Evolutionary conservation across 805 yeast genomes (phyloP).

Genomic region (Lipomyces chichibuensis): DNA sequence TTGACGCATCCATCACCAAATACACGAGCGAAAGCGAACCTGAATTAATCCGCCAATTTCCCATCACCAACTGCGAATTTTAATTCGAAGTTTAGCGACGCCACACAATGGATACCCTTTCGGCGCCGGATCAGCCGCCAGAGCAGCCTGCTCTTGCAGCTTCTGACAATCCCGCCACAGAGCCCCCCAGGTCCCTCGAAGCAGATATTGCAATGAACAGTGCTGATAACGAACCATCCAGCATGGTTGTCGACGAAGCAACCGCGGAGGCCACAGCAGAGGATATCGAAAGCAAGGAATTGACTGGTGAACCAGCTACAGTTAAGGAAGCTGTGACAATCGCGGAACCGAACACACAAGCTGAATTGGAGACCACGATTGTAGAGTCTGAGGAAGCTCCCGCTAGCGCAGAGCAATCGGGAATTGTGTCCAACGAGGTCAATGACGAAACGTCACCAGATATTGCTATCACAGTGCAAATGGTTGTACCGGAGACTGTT

Average conservation of each 20-base stretch:
- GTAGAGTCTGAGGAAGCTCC: slow-evolving; percentile 12
- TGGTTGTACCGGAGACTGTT: background rate
- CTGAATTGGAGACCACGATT: background rate
- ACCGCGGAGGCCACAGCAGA: slow-evolving; percentile 4
- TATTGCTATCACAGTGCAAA: background rate
- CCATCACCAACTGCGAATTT: background rate
- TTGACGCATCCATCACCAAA: background rate
- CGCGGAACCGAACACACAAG: background rate
- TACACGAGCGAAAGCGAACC: background rate
- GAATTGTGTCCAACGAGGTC: background rate
- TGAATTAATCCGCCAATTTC: background rate
- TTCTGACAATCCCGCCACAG: slow-evolving; percentile 9
- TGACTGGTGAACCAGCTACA: background rate
- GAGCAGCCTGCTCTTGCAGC: slow-evolving; percentile 11
- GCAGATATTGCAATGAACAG: background rate
- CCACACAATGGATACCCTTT: background rate
- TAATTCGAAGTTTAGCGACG: background rate
- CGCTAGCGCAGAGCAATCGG: background rate
- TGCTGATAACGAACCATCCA: background rate
- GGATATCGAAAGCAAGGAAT: background rate
- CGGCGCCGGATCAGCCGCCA: slow-evolving; percentile 7
- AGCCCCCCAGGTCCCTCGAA: background rate
- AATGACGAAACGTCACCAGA: background rate
- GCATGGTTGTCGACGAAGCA: background rate
- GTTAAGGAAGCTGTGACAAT: slow-evolving; percentile 3